Base-by-base conservation (phyloP, 768 basidiomycete species). In the Galerina sulciceps region DNA sequence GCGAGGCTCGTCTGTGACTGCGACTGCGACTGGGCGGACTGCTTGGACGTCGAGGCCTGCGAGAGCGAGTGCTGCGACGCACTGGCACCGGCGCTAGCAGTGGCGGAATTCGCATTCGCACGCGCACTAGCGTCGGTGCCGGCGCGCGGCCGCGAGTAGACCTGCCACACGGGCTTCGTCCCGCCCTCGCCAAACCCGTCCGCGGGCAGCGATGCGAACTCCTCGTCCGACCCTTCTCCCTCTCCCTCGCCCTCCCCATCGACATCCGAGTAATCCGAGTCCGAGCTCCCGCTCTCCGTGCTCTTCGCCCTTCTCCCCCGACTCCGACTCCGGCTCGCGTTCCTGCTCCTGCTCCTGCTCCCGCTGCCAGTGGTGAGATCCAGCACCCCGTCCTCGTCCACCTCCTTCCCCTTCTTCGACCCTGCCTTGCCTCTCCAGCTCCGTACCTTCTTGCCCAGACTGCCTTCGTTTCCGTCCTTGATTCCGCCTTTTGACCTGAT, bases 141-240 rank as follows among this genome's bases (percentile, higher is more conserved):
- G 15, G 61, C 58, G 10, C 58, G 34, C 1, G 62, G 62, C 15
- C 62, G 13, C 23, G 62, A 50, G 50, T 63, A 63, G 1, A 63
- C 52, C 51, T 59, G 42, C 59, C 59, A 60, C 10, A 60, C 54
- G n/a, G 59, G 44, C 18, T 49, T 40, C 3, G 48, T 17, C 38
- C 42, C 48, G 38, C 36, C 11, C 15, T 38, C 36, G 8, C 55
- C 57, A 31, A 51, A 52, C 10, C 52, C 56, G 13, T 59, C 60
- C 0, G 47, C 49, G 22, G 60, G 60, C 18, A 63, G 20, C n/a
- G 65, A 66, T 17, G 52, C 60, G 23, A 66, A 66, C 49, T 66
- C 65, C 42, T 66, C 65, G 36, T 66, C 65, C 43, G 61, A 63
- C 34, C 59, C 65, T 20, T 55, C 60, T 18, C 34, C 54, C 9